Percentiles rank a stretch among this genome's conserved stretches.
Evolutionary conservation across 2,329 filamentous ascomycete genomes (phyloP).

Genomic region (Penicillium occitanis): DNA sequence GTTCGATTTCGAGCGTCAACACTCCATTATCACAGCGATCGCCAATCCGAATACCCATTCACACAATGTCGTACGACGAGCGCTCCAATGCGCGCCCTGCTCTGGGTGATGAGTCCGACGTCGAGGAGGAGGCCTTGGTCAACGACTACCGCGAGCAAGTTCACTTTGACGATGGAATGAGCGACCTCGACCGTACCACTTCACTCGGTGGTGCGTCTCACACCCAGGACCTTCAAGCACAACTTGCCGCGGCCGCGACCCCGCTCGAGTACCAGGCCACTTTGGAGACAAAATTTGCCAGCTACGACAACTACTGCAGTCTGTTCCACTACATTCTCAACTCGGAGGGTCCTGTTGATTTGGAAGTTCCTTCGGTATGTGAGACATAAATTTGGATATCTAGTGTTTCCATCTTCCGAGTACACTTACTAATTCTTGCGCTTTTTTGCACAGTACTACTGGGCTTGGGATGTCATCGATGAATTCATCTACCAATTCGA

Average conservation of each 20-base stretch:
- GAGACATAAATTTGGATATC: no score
- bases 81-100: constrained; percentile 44
- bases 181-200: constrained; percentile 73
- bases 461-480: constrained; percentile 99
- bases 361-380: constrained; percentile 91
- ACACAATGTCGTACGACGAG: constrained; percentile 49
- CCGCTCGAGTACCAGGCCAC: constrained; percentile 95
- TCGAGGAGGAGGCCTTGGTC: constrained; percentile 92
- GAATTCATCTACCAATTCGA: constrained; percentile 99
- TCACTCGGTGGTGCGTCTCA: constrained; percentile 70
- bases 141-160: constrained; percentile 97
- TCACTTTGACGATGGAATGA: constrained; percentile 84
- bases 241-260: constrained; percentile 86
- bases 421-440: neutral
- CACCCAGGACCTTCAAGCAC: constrained; percentile 88
- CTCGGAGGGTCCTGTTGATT: constrained; percentile 96
- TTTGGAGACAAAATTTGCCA: constrained; percentile 94
- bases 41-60: constrained; percentile 21
- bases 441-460: constrained; percentile 72
- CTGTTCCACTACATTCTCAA: constrained; percentile 99
- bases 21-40: constrained; percentile 20
- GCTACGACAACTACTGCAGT: constrained; percentile 99
- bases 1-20: neutral
- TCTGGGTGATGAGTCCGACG: constrained; percentile 79
- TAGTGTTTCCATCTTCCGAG: no score